Evolutionary conservation across 2,329 filamentous ascomycete species (phyloP).

Genomic region (Diaporthe humulicola): DNA sequence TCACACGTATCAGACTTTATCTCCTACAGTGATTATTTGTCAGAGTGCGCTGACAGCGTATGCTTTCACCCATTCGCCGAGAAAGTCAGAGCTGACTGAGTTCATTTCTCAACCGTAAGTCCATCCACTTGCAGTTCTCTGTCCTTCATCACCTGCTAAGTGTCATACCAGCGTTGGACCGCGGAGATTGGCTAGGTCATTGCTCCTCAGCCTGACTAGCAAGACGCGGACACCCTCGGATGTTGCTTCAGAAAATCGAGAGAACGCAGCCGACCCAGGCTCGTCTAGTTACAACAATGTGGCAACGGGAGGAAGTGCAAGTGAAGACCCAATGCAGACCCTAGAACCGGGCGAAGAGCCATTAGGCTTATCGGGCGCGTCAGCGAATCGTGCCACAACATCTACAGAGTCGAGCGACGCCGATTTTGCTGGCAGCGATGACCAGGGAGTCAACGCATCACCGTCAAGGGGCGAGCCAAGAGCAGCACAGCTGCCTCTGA

Average conservation of each 20-base stretch:
- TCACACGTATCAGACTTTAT: background rate
- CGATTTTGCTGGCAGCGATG: background rate
- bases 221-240: background rate
- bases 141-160: background rate
- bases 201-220: slow-evolving; percentile 22
- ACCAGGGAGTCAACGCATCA: no score
- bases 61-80: background rate
- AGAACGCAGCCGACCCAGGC: no score
- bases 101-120: slow-evolving; percentile 39
- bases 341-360: background rate
- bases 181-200: slow-evolving; percentile 38
- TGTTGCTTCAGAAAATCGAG: background rate
- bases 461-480: background rate
- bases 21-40: slow-evolving; percentile 34
- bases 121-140: background rate
- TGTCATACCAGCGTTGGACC: slow-evolving; percentile 33
- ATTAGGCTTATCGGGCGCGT: no score
- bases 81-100: slow-evolving; percentile 18
- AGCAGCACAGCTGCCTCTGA: background rate
- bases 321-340: background rate
- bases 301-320: background rate
- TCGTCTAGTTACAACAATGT: background rate
- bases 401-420: background rate
- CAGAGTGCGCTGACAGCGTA: slow-evolving; percentile 34
- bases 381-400: background rate